A percentile compares a stretch with the other conserved stretches of the same genome.
Conservation (phyloP, 176 grass and related monocot genomes). For the Oryza punctata region DNA sequence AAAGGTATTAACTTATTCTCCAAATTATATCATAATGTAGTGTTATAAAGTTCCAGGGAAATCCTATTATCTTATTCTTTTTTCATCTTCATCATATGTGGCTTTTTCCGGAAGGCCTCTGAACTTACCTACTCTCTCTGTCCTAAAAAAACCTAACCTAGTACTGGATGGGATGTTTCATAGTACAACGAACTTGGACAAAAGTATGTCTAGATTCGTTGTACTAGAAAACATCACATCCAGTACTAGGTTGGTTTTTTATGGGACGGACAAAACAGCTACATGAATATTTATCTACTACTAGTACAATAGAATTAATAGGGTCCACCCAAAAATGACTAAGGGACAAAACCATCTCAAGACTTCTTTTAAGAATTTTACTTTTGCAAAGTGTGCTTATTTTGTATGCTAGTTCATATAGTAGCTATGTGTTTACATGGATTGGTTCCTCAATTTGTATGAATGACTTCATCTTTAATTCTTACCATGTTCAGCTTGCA, state of each 20-base stretch:
- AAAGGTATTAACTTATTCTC: slow-evolving; percentile 53
- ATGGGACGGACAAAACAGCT: background rate
- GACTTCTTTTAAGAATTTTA: background rate
- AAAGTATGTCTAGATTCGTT: too few relatives aligned
- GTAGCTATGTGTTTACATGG: slow-evolving; percentile 14
- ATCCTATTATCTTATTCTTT: too few relatives aligned
- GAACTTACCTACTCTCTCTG: background rate
- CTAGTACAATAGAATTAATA: slow-evolving; percentile 11
- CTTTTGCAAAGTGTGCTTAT: slow-evolving; percentile 15
- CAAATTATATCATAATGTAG: background rate
- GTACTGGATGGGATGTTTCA: too few relatives aligned
- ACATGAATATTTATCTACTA: slow-evolving; percentile 3
- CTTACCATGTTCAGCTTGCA: slow-evolving; percentile 64
- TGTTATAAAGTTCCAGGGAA: too few relatives aligned
- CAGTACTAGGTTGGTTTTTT: too few relatives aligned
- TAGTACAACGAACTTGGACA: too few relatives aligned
- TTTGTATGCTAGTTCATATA: slow-evolving; percentile 12
- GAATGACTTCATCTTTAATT: slow-evolving; percentile 30
- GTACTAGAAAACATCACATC: too few relatives aligned
- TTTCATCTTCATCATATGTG: background rate
- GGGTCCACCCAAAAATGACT: background rate
- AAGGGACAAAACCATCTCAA: background rate
- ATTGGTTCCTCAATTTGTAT: background rate
- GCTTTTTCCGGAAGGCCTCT: slow-evolving; percentile 4
- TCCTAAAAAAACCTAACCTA: too few relatives aligned